Conservation (phyloP, 805 yeast genomes). For the Teunomyces tritomae region DNA sequence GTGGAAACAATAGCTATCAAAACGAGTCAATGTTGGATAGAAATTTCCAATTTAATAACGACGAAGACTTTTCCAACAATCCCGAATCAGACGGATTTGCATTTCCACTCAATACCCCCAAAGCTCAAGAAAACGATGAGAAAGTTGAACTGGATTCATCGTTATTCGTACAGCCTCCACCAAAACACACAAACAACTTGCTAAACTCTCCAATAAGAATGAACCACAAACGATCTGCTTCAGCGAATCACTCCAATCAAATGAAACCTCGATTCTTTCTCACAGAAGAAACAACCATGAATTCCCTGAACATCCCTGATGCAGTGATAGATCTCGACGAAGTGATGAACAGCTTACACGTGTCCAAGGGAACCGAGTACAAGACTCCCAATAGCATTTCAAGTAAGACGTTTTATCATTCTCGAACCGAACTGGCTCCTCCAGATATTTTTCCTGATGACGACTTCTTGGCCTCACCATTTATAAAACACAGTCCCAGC, state of each 20-base stretch:
- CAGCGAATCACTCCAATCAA: constrained; percentile 13
- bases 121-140: constrained; percentile 7
- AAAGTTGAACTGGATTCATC: neutral
- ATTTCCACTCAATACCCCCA: constrained; percentile 27
- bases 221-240: constrained; percentile 20
- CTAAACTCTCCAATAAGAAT: constrained; percentile 36
- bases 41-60: constrained; percentile 32
- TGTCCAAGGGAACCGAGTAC: neutral
- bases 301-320: constrained; percentile 33
- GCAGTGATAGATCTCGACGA: constrained; percentile 42
- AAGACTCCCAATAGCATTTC: constrained; percentile 16
- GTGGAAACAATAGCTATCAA: neutral
- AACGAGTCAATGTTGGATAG: constrained; percentile 20
- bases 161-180: neutral
- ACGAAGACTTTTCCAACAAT: constrained; percentile 32
- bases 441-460: constrained; percentile 19
- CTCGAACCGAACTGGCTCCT: constrained; percentile 20
- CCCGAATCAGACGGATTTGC: constrained; percentile 20
- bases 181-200: constrained; percentile 1
- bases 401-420: constrained; percentile 5
- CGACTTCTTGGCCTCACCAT: constrained; percentile 33
- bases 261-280: constrained; percentile 25
- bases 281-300: constrained; percentile 27
- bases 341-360: constrained; percentile 28
- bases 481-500: constrained; percentile 16